Base-by-base conservation (phyloP, 2,329 filamentous ascomycete species). In the Clarireedia hainanense region DNA sequence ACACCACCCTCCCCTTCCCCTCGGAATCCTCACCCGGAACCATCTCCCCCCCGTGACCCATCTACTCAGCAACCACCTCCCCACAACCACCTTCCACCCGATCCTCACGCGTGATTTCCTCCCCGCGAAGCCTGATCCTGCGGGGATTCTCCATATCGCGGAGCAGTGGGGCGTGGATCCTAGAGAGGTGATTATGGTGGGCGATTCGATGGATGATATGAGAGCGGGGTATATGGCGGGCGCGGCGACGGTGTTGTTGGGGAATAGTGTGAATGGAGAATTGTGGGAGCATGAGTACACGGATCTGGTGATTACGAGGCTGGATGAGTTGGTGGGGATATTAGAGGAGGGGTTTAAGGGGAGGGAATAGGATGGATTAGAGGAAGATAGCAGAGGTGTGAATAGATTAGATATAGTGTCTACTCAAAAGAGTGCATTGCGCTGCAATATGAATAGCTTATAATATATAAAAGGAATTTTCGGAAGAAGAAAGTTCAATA, bases 1-100 rank as follows among this genome's bases (percentile, higher is more conserved):
- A 20, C 39, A 42, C 79, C 36, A 20, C 15, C 34, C 43, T 27
- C 71, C 73, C 5, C 70, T 96, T 34, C 82, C 76, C 63, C 94
- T 95, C 71, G 92, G 82, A 15, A 91, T 97, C 61, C 96, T 91
- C 73, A 97, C 94, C 2, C 81, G 94, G 67, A 97, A 99, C 74
- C 97, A 96, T 67, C 89, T 92, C 65, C 75, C 80, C 6, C 89
- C 89, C 5, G 89, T 94, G 1, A 73, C 78, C 47, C 85, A 91
- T 70, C 78, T 95, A 3, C 77, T 96, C 3, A 73, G 74, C 51
- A 94, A 84, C 49, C 94, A 94, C 70, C 77, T 96, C 7, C 75
- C 80, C 1, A 76, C 74, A 2, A 80, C 84, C 57, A 72, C 77
- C 42, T 95, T 96, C 69, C 70, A 78, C 20, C 92, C 91, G 5